Evolutionary conservation across 140 eudicot genomes (phyloP), one percentile per base, ranked within the genome.

Genomic region (Bidens hawaiensis): DNA sequence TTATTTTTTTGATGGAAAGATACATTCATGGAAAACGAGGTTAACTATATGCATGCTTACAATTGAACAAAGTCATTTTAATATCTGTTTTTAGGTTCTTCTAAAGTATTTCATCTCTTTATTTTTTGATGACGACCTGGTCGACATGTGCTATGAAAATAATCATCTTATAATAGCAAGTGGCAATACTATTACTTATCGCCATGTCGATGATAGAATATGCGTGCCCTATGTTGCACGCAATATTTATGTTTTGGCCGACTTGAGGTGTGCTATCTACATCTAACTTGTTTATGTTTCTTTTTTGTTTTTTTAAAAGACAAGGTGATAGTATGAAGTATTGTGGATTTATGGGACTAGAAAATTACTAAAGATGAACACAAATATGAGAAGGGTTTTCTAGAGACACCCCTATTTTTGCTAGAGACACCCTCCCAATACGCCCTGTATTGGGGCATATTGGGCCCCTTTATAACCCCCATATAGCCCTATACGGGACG

Each of bases 161-260:
- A 69, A 49, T 27, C 16, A 21, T 74, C 62, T 65, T 47, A 12
- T 36, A 40, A 27, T 38, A 53, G 10, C 76, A 62, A 72, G 31
- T 72, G 59, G 54, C 40, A 51, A 52, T 19, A 24, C 51, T 19
- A 26, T 13, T 30, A 60, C 65, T 18, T 72, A 64, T 71, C 71
- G 30, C 52, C 65, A 63, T 12, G 4, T 26, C 33, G 61, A 17
- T 38, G 19, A 30, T 13, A 38, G n/a, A 38, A 53, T 53, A 10
- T 56, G 15, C 45, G 0, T n/a, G 43, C 26, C 66, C 43, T 63
- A 30, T 22, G 59, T 33, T 42, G 28, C 42, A 72, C 31, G 66
- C 17, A 53, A 72, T 50, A 10, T 16, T 38, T 38, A 38, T 38
- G 1, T n/a, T 14, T 62, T 52, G 43, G 61, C 26, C 24, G 60